Conservation (phyloP, 306 rosid species). For the Vigna mungo region DNA sequence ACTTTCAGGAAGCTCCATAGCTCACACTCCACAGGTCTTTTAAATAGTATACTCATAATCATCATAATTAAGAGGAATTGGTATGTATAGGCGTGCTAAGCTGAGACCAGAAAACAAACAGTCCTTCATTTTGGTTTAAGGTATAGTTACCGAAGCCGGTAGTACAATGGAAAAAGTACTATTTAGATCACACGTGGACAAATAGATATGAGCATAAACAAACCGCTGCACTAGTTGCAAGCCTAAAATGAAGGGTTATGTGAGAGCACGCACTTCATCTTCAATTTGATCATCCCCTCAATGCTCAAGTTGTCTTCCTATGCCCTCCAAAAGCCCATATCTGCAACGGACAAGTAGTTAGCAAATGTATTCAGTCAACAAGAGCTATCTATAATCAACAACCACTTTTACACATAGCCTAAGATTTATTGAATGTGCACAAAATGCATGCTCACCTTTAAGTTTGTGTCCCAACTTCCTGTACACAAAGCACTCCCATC, state of each 20-base stretch:
- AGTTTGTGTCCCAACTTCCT: constrained; percentile 96
- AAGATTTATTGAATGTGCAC: neutral
- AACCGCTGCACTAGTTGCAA: constrained; percentile 30
- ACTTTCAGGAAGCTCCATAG: constrained; percentile 5
- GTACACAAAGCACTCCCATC: constrained; percentile 99
- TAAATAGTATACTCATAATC: neutral
- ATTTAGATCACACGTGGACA: constrained; percentile 36
- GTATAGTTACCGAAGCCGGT: constrained; percentile 1
- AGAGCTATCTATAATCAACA: neutral
- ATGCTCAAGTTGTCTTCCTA: constrained; percentile 39
- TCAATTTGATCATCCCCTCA: constrained; percentile 6
- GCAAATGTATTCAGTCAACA: neutral
- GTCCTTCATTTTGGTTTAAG: constrained; percentile 43
- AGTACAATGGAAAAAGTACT: constrained; percentile 36
- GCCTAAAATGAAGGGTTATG: constrained; percentile 20
- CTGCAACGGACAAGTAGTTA: constrained; percentile 38
- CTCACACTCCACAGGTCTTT: neutral
- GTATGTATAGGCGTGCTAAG: neutral
- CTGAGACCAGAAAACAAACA: constrained; percentile 32
- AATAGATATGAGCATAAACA: constrained; percentile 29
- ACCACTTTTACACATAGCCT: neutral
- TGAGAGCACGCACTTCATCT: constrained; percentile 23
- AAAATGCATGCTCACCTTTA: constrained; percentile 70
- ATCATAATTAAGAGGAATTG: constrained; percentile 2
- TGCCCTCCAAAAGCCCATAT: constrained; percentile 60